Percentiles rank a stretch among this genome's conserved stretches.
These are phyloP conservation scores for Torulaspora indica DNA, from an alignment of 805 yeast species.

Conservation along the genomic window DNA sequence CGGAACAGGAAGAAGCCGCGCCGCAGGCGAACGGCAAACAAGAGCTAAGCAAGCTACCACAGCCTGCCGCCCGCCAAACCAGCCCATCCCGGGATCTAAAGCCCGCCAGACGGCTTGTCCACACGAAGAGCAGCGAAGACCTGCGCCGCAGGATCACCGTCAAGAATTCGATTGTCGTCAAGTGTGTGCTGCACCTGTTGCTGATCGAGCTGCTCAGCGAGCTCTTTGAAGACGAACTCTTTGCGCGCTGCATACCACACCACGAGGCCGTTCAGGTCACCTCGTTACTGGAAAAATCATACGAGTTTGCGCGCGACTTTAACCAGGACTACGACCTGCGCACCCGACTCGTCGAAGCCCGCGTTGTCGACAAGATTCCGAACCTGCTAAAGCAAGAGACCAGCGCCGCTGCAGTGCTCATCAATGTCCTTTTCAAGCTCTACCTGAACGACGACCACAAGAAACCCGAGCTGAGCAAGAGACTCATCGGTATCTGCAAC, in stretches of 20 bases:
- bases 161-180: conserved; percentile 77
- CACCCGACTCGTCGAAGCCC: conserved; percentile 85
- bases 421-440: conserved; percentile 72
- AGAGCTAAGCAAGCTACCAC: not conserved
- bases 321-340: conserved; percentile 85
- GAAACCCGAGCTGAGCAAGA: conserved; percentile 41
- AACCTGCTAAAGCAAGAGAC: conserved; percentile 89
- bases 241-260: conserved; percentile 67
- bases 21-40: conserved; percentile 5
- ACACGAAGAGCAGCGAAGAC: conserved; percentile 36
- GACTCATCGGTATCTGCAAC: conserved; percentile 62
- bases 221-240: conserved; percentile 62
- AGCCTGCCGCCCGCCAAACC: not conserved
- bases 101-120: conserved; percentile 19
- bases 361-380: conserved; percentile 87
- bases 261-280: conserved; percentile 57
- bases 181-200: conserved; percentile 83
- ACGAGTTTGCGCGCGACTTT: conserved; percentile 78
- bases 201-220: conserved; percentile 85
- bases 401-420: conserved; percentile 79
- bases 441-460: conserved; percentile 49
- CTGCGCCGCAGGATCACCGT: conserved; percentile 45
- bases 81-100: conserved; percentile 1
- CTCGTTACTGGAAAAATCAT: conserved; percentile 58
- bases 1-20: conserved; percentile 12